Evolutionary conservation across 139 green algal species (phyloP), one percentile per base, ranked within the genome.

Genomic region (Chlorella ohadii): DNA sequence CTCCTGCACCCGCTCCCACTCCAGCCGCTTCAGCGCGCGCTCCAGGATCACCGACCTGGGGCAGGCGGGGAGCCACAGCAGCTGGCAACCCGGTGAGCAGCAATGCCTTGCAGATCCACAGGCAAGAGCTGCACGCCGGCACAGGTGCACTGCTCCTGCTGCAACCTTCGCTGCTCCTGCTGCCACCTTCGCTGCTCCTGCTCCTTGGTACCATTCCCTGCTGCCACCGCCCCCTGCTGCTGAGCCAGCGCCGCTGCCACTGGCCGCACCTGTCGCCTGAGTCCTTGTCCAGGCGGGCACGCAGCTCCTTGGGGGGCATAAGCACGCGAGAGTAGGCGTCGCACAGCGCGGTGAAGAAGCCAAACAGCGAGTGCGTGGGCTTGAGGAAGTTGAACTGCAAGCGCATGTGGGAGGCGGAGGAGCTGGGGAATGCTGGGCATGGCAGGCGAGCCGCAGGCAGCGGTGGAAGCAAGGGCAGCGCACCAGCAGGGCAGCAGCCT

Each of bases 341-440:
- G 31, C 91, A 94, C 5, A 99, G 91, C 12, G 85, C 44, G 1
- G 94, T 98, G 91, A 99, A 99, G 90, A 98, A 97, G 55, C 84
- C 87, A 85, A 98, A 98, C 84, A 99, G 87, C 28, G 84, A 94
- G 91, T 99, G 96, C 0, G 95, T 99, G 72, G 96, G 95, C 92
- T 98, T 98, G 33, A 99, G 88, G 89, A 99, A 99, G 88, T 95
- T 92, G 86, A 99, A 99, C 86, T 95, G 87, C 51, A 13, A 2
- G 2, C 11, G 11, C 11, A 13, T 20, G 51, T 27, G 89, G 64
- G 86, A 76, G 78, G 91, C 86, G 63, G 57, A 61, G 34, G 96
- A 90, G 91, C 98, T 95, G 19, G 91, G 87, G 5, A 65, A 90
- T 39, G 90, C 91, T 20, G 98, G 85, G 0, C 93, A 94, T 31